Evolutionary conservation across 306 rosid species (phyloP).

Genomic region (Pyrus communis): DNA sequence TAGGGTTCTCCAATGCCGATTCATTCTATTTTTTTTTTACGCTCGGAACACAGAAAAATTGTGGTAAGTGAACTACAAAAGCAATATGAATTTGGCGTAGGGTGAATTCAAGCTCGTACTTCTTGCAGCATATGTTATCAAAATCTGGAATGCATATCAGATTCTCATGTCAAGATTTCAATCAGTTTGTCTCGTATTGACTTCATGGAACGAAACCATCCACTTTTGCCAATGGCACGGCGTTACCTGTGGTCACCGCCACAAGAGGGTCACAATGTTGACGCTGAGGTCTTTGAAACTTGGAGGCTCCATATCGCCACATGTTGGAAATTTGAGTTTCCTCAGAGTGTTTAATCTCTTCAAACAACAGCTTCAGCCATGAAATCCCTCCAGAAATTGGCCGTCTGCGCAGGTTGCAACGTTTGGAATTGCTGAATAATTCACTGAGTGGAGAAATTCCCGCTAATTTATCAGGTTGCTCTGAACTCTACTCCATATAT

Average conservation of each 20-base stretch:
- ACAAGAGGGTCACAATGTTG: neutral
- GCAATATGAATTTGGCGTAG: no score
- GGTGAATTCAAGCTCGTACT: no score
- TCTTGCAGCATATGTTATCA: no score
- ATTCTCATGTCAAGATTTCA: no score
- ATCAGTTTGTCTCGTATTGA: neutral
- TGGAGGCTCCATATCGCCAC: neutral
- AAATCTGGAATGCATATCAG: no score
- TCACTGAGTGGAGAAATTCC: neutral
- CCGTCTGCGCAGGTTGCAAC: neutral
- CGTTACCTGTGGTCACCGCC: neutral
- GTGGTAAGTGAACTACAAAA: accelerated
- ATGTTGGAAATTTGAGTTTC: neutral
- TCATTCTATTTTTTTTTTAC: no score
- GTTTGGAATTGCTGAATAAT: accelerated
- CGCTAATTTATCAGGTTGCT: neutral
- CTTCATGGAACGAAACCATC: neutral
- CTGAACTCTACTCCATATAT: accelerated
- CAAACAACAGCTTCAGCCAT: neutral
- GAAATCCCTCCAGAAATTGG: neutral
- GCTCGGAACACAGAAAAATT: no score
- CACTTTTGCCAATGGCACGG: neutral
- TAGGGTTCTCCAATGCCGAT: no score
- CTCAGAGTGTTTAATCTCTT: neutral
- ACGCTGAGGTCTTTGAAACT: neutral